phyloP scores from a whole-genome alignment of 2,329 filamentous ascomycete species.

The Plectosphaerella cucumerina region DNA sequence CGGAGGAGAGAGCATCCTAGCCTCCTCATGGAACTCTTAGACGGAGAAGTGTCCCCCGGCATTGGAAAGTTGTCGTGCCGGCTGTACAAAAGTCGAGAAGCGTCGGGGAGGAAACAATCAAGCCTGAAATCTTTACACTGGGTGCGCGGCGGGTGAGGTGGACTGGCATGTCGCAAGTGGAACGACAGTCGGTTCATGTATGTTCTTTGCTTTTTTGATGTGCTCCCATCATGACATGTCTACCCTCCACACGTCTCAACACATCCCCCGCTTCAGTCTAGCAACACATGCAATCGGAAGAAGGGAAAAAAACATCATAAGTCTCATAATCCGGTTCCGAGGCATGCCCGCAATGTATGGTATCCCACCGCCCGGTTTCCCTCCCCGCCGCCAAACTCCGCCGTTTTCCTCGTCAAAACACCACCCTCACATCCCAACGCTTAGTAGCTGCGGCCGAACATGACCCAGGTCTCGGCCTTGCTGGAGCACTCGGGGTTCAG shows the following conservation, averaged over 20 bases:
- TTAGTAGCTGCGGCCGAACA: conserved; percentile 79
- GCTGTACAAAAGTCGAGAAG: neutral
- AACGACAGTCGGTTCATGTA: neutral
- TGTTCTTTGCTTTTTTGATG: neutral
- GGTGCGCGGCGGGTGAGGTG: neutral
- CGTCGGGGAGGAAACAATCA: neutral
- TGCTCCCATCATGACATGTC: neutral
- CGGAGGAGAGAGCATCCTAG: neutral
- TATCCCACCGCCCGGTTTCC: neutral
- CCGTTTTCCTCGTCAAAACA: neutral
- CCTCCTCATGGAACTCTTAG: neutral
- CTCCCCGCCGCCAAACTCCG: neutral
- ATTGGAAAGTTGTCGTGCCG: neutral
- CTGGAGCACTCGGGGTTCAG: conserved; percentile 80
- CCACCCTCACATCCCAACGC: neutral
- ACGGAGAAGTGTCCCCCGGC: neutral
- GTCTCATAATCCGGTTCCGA: conserved; percentile 1
- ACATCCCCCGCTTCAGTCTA: neutral
- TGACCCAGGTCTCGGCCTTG: conserved; percentile 79
- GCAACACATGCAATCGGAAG: neutral
- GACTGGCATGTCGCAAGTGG: neutral
- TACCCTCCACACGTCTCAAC: neutral
- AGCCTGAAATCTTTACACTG: neutral
- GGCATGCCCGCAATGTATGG: conserved; percentile 1
- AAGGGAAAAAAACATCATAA: neutral